phyloP scores from a whole-genome alignment of 306 rosid genomes.

The Cicer yamashitae region DNA sequence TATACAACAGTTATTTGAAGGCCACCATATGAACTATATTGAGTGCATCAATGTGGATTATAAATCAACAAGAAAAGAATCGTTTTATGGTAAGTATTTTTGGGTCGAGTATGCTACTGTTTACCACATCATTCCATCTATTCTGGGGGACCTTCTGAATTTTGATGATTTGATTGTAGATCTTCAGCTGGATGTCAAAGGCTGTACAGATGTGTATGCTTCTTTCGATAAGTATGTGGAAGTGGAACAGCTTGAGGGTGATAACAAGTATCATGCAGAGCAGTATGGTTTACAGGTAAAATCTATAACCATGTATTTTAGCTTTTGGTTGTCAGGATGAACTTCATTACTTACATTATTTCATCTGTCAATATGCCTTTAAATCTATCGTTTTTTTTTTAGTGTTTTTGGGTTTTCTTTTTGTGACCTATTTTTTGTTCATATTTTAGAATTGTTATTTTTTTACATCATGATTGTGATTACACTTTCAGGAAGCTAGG shows the following conservation, averaged over 20 bases:
- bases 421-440: slow-evolving; percentile 2
- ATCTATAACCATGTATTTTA: slow-evolving; percentile 12
- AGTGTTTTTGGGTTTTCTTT: slow-evolving; percentile 4
- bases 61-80: slow-evolving; percentile 91
- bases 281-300: slow-evolving; percentile 85
- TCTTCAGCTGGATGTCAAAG: slow-evolving; percentile 97
- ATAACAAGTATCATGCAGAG: slow-evolving; percentile 93
- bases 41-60: slow-evolving; percentile 92
- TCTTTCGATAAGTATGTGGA: slow-evolving; percentile 96
- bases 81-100: slow-evolving; percentile 82
- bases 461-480: slow-evolving; percentile 19
- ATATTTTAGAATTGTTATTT: background rate
- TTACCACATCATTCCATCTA: background rate
- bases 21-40: slow-evolving; percentile 96
- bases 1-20: slow-evolving; percentile 91
- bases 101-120: slow-evolving; percentile 23
- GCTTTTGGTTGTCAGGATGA: slow-evolving; percentile 13
- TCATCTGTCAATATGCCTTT: background rate
- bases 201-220: slow-evolving; percentile 89
- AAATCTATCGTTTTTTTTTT: background rate
- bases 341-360: slow-evolving; percentile 25
- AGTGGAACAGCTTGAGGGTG: slow-evolving; percentile 92
- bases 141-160: slow-evolving; percentile 28
- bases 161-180: slow-evolving; percentile 54
- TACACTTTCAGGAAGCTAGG: slow-evolving; percentile 80